phyloP scores from a whole-genome alignment of 2,329 filamentous ascomycete species.

The Penicillium occitanis region DNA sequence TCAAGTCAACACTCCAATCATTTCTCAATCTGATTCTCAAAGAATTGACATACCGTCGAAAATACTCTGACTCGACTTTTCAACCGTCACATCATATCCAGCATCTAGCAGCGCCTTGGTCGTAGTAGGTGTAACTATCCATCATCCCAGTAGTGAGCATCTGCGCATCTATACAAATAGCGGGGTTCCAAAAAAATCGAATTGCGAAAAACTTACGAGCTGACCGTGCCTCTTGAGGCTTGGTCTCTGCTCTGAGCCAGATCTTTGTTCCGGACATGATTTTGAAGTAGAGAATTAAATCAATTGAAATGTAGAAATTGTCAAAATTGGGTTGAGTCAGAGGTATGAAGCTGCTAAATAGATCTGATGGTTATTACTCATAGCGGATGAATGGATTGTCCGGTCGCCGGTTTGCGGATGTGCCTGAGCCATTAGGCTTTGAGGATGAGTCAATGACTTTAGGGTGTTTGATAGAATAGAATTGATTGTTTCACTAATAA shows the following conservation, averaged over 20 bases:
- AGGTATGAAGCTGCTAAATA: neutral
- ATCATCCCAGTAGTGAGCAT: neutral
- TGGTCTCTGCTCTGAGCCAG: constrained; percentile 60
- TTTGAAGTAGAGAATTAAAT: constrained; percentile 10
- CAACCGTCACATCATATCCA: constrained; percentile 67
- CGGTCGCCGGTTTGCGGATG: constrained; percentile 12
- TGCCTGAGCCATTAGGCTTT: neutral
- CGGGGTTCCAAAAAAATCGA: constrained; percentile 2
- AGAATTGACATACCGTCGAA: constrained; percentile 41
- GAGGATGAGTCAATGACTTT: neutral
- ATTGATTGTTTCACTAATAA: neutral
- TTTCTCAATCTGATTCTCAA: neutral
- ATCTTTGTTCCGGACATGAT: constrained; percentile 45
- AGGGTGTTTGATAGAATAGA: neutral
- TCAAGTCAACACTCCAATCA: neutral
- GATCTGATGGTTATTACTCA: constrained; percentile 20
- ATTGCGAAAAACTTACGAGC: constrained; percentile 37
- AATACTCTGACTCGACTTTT: constrained; percentile 67
- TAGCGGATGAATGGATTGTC: constrained; percentile 19
- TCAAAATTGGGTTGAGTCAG: neutral
- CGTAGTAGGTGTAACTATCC: constrained; percentile 50
- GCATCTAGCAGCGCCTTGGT: constrained; percentile 65
- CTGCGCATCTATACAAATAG: neutral
- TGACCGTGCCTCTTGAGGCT: constrained; percentile 59
- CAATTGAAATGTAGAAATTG: constrained; percentile 9